phyloP scores from a whole-genome alignment of 164 flowering plant genomes.

The Brasenia schreberi region DNA sequence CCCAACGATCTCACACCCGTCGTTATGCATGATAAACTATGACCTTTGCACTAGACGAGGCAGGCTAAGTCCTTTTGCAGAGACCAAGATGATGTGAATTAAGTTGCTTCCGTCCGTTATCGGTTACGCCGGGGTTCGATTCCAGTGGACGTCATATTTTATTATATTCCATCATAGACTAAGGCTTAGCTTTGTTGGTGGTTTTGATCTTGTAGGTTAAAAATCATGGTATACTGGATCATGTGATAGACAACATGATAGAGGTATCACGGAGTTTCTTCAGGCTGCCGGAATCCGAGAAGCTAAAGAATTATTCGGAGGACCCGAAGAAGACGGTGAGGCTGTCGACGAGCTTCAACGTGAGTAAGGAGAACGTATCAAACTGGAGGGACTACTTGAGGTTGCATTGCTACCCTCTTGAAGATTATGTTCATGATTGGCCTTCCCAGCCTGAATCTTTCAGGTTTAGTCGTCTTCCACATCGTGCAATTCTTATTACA shows the following conservation, averaged over 20 bases:
- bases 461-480: slow-evolving; percentile 26
- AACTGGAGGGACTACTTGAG: slow-evolving; percentile 85
- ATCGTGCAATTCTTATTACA: background rate
- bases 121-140: too few relatives aligned
- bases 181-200: background rate
- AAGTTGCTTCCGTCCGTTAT: too few relatives aligned
- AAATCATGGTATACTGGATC: slow-evolving; percentile 50
- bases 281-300: slow-evolving; percentile 54
- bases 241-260: slow-evolving; percentile 27
- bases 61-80: too few relatives aligned
- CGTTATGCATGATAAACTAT: background rate
- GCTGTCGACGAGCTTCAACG: slow-evolving; percentile 63
- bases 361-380: slow-evolving; percentile 53
- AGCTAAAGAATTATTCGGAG: slow-evolving; percentile 40
- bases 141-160: background rate
- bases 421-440: slow-evolving; percentile 52
- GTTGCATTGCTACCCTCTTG: slow-evolving; percentile 67
- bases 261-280: slow-evolving; percentile 42
- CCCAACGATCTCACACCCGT: too few relatives aligned
- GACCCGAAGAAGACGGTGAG: slow-evolving; percentile 48
- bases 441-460: slow-evolving; percentile 60
- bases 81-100: too few relatives aligned
- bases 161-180: background rate
- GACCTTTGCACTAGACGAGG: too few relatives aligned
- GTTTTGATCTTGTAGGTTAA: slow-evolving; percentile 29